Evolutionary conservation across 768 basidiomycete genomes (phyloP), one percentile per base, ranked within the genome.

Genomic region (Dentipellis sp.): DNA sequence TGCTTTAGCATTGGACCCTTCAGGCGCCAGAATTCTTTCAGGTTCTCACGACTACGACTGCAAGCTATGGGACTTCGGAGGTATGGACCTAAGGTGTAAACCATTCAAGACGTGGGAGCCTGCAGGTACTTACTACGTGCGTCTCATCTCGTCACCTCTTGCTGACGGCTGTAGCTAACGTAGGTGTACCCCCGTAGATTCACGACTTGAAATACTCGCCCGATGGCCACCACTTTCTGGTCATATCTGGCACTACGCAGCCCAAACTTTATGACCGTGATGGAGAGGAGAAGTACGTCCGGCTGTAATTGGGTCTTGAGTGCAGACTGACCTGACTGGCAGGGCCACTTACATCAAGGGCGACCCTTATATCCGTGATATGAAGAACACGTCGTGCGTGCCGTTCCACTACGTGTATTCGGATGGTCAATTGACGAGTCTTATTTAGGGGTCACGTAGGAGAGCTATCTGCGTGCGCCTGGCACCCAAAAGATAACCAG

Each of bases 11-110:
- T 74, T 98, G 49, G 97, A 99, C 70, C 91, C 94, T 7, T 91
- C 94, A 19, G 97, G 97, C 56, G 94, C 95, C 11, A 83, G 97
- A 37, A 72, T 99, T 34, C 72, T 91, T 16, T 89, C 91, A 9
- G 97, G 97, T 14, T 91, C 91, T 17, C 88, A 98, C 72, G 97
- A 99, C 69, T 98, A 98, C 67, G 97, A 99, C 70, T 86, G 88
- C 71, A 98, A 98, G 73, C 71, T 99, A 54, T 99, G 95, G 94
- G 97, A 99, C 71, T 98, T 98, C 71, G 95, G 95, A 63, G 97
- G 97, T 14, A 99, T 99, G 97, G 88, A 91, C 66, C 74, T 78
- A 59, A 74, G 83, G 60, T 84, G 86, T 70, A 91, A 91, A 70
- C 94, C 97, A 14, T 98, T 99, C 81, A 90, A 94, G 73, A 90